phyloP scores from a whole-genome alignment of 179 eudicot genomes.

The Patellifolia procumbens region DNA sequence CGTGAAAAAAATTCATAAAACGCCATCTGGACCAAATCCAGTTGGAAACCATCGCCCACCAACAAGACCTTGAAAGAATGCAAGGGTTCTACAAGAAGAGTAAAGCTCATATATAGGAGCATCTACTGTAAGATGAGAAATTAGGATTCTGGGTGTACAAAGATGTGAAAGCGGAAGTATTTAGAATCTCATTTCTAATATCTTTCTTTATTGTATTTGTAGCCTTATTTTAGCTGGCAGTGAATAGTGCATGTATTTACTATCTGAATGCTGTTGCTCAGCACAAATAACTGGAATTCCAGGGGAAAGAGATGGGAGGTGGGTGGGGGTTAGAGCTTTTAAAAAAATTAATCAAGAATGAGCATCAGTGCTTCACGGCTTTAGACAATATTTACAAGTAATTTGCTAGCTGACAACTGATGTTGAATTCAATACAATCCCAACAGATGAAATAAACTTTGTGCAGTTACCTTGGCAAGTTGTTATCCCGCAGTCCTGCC shows the following conservation, averaged over 20 bases:
- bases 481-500: not conserved
- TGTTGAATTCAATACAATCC: not conserved
- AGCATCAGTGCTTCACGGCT: not conserved
- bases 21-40: slow-evolving; percentile 66
- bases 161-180: slow-evolving; percentile 7
- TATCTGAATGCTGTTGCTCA: slow-evolving; percentile 9
- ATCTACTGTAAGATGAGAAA: slow-evolving; percentile 19
- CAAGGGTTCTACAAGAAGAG: slow-evolving; percentile 20
- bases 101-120: slow-evolving; percentile 22
- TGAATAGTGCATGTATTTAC: slow-evolving; percentile 13
- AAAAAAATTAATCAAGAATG: not conserved
- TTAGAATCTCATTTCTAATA: slow-evolving; percentile 15
- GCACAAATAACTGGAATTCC: not conserved
- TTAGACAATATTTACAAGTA: not conserved
- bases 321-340: not conserved
- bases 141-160: slow-evolving; percentile 31
- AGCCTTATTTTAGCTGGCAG: slow-evolving; percentile 18
- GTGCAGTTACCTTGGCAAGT: slow-evolving; percentile 17
- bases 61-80: slow-evolving; percentile 41
- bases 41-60: slow-evolving; percentile 57
- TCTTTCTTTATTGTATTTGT: slow-evolving; percentile 1
- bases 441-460: slow-evolving; percentile 2
- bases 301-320: not conserved
- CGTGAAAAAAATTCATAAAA: slow-evolving; percentile 41
- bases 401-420: not conserved